Evolutionary conservation across 768 basidiomycete genomes (phyloP).

Genomic region (Saitozyma podzolica): DNA sequence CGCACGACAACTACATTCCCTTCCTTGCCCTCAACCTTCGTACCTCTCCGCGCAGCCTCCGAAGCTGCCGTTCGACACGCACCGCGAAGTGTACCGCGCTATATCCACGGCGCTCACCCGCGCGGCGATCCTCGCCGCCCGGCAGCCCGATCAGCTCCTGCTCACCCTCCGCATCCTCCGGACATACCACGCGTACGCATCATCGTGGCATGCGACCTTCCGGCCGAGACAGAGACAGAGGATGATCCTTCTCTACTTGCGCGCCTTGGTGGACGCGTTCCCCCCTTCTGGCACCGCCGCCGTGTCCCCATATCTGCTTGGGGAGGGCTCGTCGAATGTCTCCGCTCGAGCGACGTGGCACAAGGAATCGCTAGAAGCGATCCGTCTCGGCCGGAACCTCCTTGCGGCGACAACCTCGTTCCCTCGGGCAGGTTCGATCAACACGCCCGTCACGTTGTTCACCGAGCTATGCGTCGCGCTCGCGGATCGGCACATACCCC

Average conservation of each 20-base stretch:
- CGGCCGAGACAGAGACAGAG: conserved; percentile 72
- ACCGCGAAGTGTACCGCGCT: conserved; percentile 86
- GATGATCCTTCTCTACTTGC: conserved; percentile 69
- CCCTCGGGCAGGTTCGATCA: conserved; percentile 76
- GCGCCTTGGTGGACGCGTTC: conserved; percentile 60
- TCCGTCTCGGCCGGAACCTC: conserved; percentile 70
- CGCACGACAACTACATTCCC: conserved; percentile 22
- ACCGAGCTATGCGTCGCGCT: conserved; percentile 57
- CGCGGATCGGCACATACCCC: conserved; percentile 14
- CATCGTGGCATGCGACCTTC: conserved; percentile 77
- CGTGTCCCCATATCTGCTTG: conserved; percentile 32
- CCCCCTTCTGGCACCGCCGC: conserved; percentile 22
- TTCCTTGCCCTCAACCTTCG: conserved; percentile 24
- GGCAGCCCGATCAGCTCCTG: conserved; percentile 44
- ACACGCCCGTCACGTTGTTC: conserved; percentile 77
- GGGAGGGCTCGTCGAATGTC: conserved; percentile 14
- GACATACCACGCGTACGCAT: conserved; percentile 49
- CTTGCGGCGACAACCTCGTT: conserved; percentile 71
- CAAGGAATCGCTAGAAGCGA: conserved; percentile 64
- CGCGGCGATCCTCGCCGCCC: conserved; percentile 67
- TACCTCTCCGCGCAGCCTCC: background rate
- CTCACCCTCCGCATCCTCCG: conserved; percentile 42
- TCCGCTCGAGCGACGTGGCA: conserved; percentile 59
- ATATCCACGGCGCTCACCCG: conserved; percentile 78
- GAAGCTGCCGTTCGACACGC: conserved; percentile 59